Evolutionary conservation across 495 filamentous ascomycete species (phyloP), one percentile per base, ranked within the genome.

Genomic region (Neurospora terricola): DNA sequence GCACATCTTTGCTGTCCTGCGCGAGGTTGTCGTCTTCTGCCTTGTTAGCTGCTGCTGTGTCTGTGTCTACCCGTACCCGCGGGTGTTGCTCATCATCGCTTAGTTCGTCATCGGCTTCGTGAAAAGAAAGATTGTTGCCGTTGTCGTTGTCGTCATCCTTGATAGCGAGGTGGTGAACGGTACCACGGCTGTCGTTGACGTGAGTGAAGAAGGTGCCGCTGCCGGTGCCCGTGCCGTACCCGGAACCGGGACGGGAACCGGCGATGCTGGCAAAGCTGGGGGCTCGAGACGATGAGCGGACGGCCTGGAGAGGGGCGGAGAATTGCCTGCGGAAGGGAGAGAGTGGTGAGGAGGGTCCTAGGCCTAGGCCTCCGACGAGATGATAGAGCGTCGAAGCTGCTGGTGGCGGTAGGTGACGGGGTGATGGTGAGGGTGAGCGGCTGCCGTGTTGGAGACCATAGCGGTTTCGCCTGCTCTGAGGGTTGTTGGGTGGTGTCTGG

Each of bases 1-100:
- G 76, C 5, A 83, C 83, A 76, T 86, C 83, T 72, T 82, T 84
- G 78, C 82, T 84, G 72, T 84, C 82, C 38, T 82, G 81, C 14
- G 81, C 76, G 71, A 79, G 70, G 16, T 80, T 75, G 34, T 73
- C 76, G 23, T 77, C 69, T 12, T 66, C 70, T 6, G 48, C 11
- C 21, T 72, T 66, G 30, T 74, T 37, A n/a, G 36, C 45, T 68
- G 36, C 45, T 71, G 38, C 70, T 70, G 62, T 38, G 70, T 9
- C 70, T 72, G 18, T 69, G 14, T 23, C 79, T 73, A 5, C 45
- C 11, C 16, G 37, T 42, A 71, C 30, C 14, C 4, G 71, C 45
- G 21, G 21, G 3, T 66, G 21, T 1, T 54, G n/a, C 0, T 71
- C 70, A 18, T 71, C 70, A 66, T 71, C 72, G 34, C 66, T 73